Conservation (phyloP, 805 yeast species). For the Candida sanyiensis region DNA sequence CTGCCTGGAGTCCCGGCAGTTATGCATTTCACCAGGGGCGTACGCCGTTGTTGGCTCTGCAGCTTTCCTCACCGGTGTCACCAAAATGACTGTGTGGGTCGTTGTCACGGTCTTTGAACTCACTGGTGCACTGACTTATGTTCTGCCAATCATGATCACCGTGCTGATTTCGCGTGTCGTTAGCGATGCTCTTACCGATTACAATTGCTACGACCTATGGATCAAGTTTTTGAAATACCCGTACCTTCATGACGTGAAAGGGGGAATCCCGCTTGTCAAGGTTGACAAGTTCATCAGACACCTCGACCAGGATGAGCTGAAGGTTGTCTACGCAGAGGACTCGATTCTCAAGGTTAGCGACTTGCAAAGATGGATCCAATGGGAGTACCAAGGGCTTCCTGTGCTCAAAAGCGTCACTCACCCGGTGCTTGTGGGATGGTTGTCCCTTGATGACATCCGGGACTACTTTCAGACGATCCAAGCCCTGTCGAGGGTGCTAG, state of each 20-base stretch:
- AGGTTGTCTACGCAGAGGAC: conserved; percentile 30
- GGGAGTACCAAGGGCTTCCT: conserved; percentile 38
- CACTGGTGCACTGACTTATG: conserved; percentile 81
- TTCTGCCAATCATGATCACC: conserved; percentile 79
- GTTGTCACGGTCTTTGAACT: conserved; percentile 79
- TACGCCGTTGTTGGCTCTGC: conserved; percentile 90
- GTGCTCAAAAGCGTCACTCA: conserved; percentile 32
- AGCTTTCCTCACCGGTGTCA: conserved; percentile 72
- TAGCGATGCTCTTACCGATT: conserved; percentile 54
- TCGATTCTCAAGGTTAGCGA: conserved; percentile 21
- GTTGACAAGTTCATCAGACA: conserved; percentile 34
- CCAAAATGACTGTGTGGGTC: conserved; percentile 72
- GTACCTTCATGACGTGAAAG: conserved; percentile 36
- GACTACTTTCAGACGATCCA: conserved; percentile 23
- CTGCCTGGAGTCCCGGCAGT: conserved; percentile 38
- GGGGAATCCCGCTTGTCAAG: conserved; percentile 33
- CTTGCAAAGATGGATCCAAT: conserved; percentile 19
- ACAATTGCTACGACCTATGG: conserved; percentile 64
- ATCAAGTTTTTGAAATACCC: conserved; percentile 36
- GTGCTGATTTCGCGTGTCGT: conserved; percentile 70
- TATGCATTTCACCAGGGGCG: conserved; percentile 77
- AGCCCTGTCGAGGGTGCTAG: background rate
- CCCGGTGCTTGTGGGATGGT: conserved; percentile 37
- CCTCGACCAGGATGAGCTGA: conserved; percentile 23
- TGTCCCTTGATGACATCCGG: conserved; percentile 34